Base-by-base conservation (phyloP, 2,329 filamentous ascomycete species). In the Clarireedia monteithiana region DNA sequence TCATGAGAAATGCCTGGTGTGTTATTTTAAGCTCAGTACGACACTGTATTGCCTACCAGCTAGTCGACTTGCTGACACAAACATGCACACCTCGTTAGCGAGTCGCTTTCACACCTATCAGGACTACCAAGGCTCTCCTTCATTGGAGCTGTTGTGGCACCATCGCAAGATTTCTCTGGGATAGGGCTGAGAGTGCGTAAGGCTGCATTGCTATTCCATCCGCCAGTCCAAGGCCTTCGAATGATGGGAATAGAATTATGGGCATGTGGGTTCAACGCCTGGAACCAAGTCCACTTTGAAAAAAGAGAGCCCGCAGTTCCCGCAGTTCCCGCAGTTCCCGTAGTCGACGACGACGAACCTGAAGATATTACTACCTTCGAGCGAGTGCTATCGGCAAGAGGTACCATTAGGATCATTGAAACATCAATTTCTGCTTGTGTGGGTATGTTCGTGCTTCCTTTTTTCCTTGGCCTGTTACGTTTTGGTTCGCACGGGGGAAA, bases 231-330 rank as follows among this genome's bases (percentile, higher is more conserved):
- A 30, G 9, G 7, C 7, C 27, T 9, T 30, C 7, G 27, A 30
- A 36, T 24, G 15, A 38, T 17, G 10, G 20, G 40, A 15, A 64
- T 81, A 78, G 71, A 77, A 52, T 67, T 85, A 5, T 79, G 78
- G 64, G 79, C 75, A 44, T 62, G 77, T 2, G 82, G 82, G 42
- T 77, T 81, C 69, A 84, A 85, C 63, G 78, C 80, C 53, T 84
- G 78, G 78, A 68, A 70, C 55, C 81, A 84, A 62, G 72, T 84
- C 15, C 60, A 64, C 2, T 77, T 82, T 6, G 58, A 58, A 0
- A 55, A 39, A 45, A 27, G 58, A 5, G 40, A 15, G 6, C 53
- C 57, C 4, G 48, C 0, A 30, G 27, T 10, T 7, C 20, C 20
- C 20, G 20, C 20, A 20, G 20, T 20, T 20, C 20, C 20, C 20